Conservation (phyloP, 768 basidiomycete genomes). For the Suillus decipiens region DNA sequence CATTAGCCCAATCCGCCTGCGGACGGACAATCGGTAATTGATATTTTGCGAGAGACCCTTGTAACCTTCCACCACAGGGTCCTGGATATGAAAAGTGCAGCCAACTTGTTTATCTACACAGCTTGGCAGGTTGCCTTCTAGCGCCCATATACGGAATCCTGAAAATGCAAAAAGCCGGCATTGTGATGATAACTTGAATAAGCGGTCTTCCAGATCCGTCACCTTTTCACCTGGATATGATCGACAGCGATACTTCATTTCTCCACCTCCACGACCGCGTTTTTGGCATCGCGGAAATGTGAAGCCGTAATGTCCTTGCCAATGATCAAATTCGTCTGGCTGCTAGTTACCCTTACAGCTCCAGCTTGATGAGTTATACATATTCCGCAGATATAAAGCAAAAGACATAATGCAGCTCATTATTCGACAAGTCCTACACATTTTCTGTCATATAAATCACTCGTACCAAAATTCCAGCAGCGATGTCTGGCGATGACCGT, state of each 20-base stretch:
- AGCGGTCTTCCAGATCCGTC: too few species aligned
- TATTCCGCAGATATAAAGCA: background rate
- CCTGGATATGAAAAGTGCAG: background rate
- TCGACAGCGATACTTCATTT: background rate
- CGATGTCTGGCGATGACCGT: background rate
- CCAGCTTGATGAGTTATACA: too few species aligned
- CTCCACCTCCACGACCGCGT: background rate
- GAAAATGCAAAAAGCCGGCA: background rate
- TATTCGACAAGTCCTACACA: too few species aligned
- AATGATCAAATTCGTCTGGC: too few species aligned
- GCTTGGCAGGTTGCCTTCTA: conserved; percentile 3
- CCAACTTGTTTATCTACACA: background rate
- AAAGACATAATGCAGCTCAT: background rate
- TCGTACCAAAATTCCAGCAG: background rate
- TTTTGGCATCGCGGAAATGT: background rate
- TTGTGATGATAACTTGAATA: background rate
- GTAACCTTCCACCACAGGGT: background rate
- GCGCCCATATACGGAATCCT: background rate
- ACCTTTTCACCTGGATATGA: background rate
- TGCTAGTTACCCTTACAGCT: too few species aligned
- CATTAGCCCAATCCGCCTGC: background rate
- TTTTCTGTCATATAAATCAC: background rate
- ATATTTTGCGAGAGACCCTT: background rate
- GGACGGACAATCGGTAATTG: background rate
- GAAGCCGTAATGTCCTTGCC: too few species aligned